A percentile compares a stretch with the other conserved stretches of the same genome.
These are phyloP conservation scores for Tulasnella sp. DNA, from an alignment of 768 basidiomycete species.

Conservation along the genomic window DNA sequence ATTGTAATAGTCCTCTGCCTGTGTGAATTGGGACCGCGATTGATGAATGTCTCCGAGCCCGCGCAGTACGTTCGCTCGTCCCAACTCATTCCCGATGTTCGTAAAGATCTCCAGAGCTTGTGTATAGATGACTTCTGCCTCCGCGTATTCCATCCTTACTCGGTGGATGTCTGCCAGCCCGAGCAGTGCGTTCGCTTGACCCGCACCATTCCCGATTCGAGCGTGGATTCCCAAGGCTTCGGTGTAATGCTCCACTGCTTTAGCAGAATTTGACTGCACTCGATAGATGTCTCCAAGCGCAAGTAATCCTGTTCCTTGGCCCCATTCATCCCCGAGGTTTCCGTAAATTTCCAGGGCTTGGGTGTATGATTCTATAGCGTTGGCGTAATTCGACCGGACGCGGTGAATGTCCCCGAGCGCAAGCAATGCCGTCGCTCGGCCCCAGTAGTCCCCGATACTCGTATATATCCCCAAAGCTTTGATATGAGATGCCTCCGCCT, in stretches of 20 bases:
- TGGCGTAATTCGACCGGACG: background rate
- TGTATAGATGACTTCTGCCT: background rate
- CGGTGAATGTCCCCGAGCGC: background rate
- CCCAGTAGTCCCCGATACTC: background rate
- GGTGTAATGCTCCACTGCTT: background rate
- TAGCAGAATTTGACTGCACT: background rate
- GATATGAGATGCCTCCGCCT: background rate
- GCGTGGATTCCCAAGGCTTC: background rate
- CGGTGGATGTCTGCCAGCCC: background rate
- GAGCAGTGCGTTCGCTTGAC: background rate
- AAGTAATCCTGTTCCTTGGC: background rate
- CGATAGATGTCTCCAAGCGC: background rate
- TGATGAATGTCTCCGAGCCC: background rate
- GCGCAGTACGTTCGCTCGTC: background rate
- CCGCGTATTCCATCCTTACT: background rate
- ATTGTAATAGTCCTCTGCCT: background rate
- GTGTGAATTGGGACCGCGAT: background rate
- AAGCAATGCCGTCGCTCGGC: background rate
- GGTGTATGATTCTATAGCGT: background rate
- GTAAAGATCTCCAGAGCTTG: background rate
- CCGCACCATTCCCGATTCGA: background rate
- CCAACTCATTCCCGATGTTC: background rate
- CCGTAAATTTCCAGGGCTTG: background rate
- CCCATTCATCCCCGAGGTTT: background rate
- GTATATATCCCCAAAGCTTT: background rate